Conservation (phyloP, 208 protist genomes). For the Trichomonas gallinae region DNA sequence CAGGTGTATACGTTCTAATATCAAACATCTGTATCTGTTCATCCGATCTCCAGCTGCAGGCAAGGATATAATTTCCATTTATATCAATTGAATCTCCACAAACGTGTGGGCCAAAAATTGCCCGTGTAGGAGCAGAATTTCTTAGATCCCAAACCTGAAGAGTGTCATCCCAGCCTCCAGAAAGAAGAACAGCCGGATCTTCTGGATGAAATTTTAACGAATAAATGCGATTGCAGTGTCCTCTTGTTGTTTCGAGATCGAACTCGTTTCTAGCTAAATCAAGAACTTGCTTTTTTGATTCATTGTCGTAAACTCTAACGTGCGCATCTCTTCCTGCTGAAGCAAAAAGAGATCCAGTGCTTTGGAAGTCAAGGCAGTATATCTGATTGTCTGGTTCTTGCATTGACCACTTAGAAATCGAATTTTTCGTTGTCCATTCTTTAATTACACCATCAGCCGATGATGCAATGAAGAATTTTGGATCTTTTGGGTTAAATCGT, state of each 20-base stretch:
- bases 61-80: neutral
- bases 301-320: neutral
- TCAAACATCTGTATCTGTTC: neutral
- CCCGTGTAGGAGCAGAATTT: neutral
- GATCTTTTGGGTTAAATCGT: neutral
- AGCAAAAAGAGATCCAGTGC: neutral
- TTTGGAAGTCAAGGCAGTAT: neutral
- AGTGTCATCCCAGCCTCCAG: neutral
- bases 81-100: neutral
- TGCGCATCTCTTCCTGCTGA: neutral
- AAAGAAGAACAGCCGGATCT: neutral
- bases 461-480: neutral
- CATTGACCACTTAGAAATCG: neutral
- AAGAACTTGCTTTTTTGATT: neutral
- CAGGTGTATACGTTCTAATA: neutral
- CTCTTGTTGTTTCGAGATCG: neutral
- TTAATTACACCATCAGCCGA: neutral
- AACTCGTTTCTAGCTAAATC: neutral
- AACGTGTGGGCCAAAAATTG: neutral
- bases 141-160: neutral
- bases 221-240: neutral
- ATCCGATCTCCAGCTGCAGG: neutral
- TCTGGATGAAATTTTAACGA: neutral
- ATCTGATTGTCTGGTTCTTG: neutral
- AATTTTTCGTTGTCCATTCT: slow-evolving; percentile 2